Evolutionary conservation across 2,329 filamentous ascomycete species (phyloP).

Genomic region (Fusarium illudens): DNA sequence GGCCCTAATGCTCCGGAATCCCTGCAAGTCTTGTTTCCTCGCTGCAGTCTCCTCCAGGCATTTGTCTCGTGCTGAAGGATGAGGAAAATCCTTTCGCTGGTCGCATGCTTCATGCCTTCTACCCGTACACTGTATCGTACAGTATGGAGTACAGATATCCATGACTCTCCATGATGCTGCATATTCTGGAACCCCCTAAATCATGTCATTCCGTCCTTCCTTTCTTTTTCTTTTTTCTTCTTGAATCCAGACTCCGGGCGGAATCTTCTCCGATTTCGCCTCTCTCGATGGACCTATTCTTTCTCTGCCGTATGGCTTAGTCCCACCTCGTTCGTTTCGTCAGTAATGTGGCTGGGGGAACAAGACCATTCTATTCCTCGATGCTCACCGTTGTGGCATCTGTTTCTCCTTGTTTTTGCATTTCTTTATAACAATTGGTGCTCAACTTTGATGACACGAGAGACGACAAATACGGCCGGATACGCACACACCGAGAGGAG

Average conservation of each 20-base stretch:
- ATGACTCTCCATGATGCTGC: not conserved
- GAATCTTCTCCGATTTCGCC: not conserved
- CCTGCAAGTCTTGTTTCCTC: not conserved
- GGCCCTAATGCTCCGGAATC: not conserved
- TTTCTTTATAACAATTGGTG: not conserved
- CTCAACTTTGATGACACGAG: conserved; percentile 5
- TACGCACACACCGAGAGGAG: not conserved
- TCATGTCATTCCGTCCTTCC: not conserved
- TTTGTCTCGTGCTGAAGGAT: not conserved
- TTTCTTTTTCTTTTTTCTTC: not conserved
- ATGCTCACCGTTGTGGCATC: not conserved
- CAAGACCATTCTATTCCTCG: not conserved
- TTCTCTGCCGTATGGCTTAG: not conserved
- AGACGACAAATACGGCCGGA: not conserved
- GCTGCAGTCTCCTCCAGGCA: not conserved
- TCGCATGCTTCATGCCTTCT: not conserved
- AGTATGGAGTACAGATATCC: not conserved
- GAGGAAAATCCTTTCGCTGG: not conserved
- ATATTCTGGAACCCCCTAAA: not conserved
- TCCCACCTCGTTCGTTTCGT: not conserved
- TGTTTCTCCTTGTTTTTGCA: not conserved
- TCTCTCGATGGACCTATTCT: not conserved
- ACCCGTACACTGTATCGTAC: not conserved
- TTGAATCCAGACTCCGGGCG: not conserved
- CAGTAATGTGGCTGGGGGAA: not conserved